Conservation (phyloP, 257 asterid species). For the Solanum chaucha region DNA sequence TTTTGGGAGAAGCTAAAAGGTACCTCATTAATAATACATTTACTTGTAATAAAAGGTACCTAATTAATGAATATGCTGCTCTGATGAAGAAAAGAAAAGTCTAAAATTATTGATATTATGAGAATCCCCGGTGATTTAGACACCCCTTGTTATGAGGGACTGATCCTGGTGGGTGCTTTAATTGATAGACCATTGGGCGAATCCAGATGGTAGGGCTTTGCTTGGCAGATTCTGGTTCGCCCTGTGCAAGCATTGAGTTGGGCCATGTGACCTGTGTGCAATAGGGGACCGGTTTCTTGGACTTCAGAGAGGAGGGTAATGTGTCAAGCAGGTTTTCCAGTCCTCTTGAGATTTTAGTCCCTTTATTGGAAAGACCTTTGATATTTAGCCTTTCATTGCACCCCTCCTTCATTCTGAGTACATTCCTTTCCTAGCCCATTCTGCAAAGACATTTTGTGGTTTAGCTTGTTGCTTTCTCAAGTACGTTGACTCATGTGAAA, state of each 20-base stretch:
- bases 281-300: not conserved
- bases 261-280: not conserved
- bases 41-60: not conserved
- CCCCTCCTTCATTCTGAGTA: not conserved
- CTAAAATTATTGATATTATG: not conserved
- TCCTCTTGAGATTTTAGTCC: not conserved
- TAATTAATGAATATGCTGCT: not conserved
- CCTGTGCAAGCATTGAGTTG: not conserved
- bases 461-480: not conserved
- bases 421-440: not conserved
- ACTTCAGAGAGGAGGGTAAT: not conserved
- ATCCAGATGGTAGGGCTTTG: not conserved
- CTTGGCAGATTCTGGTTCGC: not conserved
- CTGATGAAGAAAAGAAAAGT: not conserved
- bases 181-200: not conserved
- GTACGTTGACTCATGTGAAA: not conserved
- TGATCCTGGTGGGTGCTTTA: not conserved
- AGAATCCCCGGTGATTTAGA: not conserved
- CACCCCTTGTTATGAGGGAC: not conserved
- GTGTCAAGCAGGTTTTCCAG: not conserved
- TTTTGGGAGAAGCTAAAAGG: not conserved
- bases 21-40: not conserved
- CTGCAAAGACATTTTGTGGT: not conserved
- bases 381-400: not conserved
- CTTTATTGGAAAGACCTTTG: not conserved